These are phyloP conservation scores for Syncephalis fuscata DNA, from an alignment of 371 early-diverging fungal genomes.

Conservation along the genomic window DNA sequence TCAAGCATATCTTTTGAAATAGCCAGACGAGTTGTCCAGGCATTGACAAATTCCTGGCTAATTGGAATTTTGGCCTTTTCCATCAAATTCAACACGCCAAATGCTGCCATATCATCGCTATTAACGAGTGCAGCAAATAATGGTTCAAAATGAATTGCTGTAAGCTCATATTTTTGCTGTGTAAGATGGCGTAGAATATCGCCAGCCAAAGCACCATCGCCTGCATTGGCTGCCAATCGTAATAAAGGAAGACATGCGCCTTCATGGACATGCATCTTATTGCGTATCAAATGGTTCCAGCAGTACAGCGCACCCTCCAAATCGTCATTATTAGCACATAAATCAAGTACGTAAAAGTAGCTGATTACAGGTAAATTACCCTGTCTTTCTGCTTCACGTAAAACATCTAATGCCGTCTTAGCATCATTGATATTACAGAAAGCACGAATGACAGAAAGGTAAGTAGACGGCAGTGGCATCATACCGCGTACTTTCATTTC, in stretches of 20 bases:
- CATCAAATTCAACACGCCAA: conserved; percentile 48
- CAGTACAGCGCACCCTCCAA: not conserved
- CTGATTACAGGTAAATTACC: not conserved
- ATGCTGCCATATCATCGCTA: conserved; percentile 34
- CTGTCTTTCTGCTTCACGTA: too few relatives aligned
- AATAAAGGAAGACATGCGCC: conserved; percentile 39
- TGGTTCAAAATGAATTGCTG: conserved; percentile 51
- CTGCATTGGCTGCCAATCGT: conserved; percentile 34
- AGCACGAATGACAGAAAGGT: too few relatives aligned
- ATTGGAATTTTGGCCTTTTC: conserved; percentile 27
- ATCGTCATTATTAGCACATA: not conserved
- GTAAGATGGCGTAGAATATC: conserved; percentile 36
- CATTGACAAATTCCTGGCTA: conserved; percentile 19
- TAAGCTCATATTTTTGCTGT: conserved; percentile 26
- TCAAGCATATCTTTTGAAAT: conserved; percentile 9
- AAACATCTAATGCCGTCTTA: too few relatives aligned
- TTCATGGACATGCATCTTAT: conserved; percentile 14
- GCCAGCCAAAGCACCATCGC: conserved; percentile 33
- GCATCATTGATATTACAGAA: too few relatives aligned
- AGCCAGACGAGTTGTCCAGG: conserved; percentile 11
- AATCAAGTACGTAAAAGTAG: not conserved
- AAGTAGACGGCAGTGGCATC: too few relatives aligned
- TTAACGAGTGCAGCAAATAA: conserved; percentile 45
- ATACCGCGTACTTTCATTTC: too few relatives aligned
- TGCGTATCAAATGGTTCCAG: not conserved